A percentile compares a stretch with the other conserved stretches of the same genome.
phyloP scores from a whole-genome alignment of 176 grass and related monocot species.

The Coix lacrymajobi region DNA sequence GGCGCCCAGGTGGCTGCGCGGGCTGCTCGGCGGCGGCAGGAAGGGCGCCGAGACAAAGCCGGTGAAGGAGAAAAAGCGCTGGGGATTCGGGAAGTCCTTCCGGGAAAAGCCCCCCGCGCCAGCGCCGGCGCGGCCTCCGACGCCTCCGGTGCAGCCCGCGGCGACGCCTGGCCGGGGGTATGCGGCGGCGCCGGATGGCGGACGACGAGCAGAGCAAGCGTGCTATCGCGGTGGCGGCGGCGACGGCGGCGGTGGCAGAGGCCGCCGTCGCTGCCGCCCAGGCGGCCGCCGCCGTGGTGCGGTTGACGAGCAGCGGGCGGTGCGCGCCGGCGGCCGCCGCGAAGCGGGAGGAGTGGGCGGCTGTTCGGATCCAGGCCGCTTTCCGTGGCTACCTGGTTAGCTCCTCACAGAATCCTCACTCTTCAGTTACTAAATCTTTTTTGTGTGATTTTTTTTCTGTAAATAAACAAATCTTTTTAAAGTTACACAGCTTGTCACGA shows the following conservation, averaged over 20 bases:
- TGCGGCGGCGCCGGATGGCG: conserved; percentile 15
- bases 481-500: background rate
- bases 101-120: conserved; percentile 41
- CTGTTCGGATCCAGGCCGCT: conserved; percentile 71
- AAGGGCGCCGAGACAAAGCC: conserved; percentile 36
- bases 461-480: background rate
- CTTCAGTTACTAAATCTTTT: background rate
- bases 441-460: background rate
- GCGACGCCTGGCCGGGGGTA: conserved; percentile 24
- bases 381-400: conserved; percentile 93
- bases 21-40: conserved; percentile 60
- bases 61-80: conserved; percentile 46
- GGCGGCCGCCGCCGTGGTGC: conserved; percentile 73
- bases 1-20: conserved; percentile 66
- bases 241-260: conserved; percentile 78
- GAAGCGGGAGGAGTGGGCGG: conserved; percentile 60
- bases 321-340: conserved; percentile 2
- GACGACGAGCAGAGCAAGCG: conserved; percentile 82
- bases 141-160: background rate
- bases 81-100: conserved; percentile 73
- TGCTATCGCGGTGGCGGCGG: conserved; percentile 83
- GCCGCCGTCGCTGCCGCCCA: conserved; percentile 81
- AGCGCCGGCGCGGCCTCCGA: conserved; percentile 1
- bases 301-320: conserved; percentile 68
- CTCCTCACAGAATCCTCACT: background rate